A percentile compares a stretch with the other conserved stretches of the same genome.
phyloP scores from a whole-genome alignment of 441 rosid genomes.

The Rhodomyrtus psidioides region DNA sequence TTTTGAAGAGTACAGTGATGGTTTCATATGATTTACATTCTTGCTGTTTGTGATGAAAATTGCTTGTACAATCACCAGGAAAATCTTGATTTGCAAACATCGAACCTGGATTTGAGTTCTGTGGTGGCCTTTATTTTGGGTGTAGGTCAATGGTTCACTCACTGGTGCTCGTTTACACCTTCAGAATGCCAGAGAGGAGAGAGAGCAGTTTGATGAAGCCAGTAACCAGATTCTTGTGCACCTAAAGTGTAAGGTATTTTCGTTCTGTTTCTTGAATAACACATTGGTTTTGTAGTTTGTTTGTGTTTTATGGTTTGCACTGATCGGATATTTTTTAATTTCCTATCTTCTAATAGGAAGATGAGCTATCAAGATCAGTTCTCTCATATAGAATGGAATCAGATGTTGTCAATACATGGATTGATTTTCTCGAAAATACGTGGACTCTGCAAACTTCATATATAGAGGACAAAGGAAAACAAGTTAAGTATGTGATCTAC shows the following conservation, averaged over 20 bases:
- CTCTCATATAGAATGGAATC: conserved; percentile 68
- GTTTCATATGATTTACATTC: background rate
- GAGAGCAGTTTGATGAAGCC: conserved; percentile 87
- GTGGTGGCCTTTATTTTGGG: background rate
- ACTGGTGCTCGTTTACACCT: conserved; percentile 48
- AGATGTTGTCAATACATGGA: conserved; percentile 60
- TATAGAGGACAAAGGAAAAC: conserved; percentile 45
- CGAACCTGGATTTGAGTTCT: background rate
- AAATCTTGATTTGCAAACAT: background rate
- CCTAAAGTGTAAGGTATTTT: conserved; percentile 60
- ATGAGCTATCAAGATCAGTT: conserved; percentile 70
- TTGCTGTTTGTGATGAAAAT: background rate
- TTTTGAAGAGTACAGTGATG: background rate
- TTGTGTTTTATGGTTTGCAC: background rate
- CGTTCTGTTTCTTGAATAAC: background rate
- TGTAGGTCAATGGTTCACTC: conserved; percentile 61
- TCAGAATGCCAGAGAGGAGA: conserved; percentile 75
- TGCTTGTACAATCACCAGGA: background rate
- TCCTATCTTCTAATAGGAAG: conserved; percentile 48
- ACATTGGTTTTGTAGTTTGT: background rate
- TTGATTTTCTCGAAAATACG: conserved; percentile 59
- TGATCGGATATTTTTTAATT: background rate
- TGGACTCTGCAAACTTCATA: conserved; percentile 46
- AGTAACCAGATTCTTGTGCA: conserved; percentile 70
- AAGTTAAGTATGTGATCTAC: conserved; percentile 58